These are phyloP conservation scores for Phytopythium mirpurense DNA, from an alignment of 352 stramenopile species.

Conservation along the genomic window DNA sequence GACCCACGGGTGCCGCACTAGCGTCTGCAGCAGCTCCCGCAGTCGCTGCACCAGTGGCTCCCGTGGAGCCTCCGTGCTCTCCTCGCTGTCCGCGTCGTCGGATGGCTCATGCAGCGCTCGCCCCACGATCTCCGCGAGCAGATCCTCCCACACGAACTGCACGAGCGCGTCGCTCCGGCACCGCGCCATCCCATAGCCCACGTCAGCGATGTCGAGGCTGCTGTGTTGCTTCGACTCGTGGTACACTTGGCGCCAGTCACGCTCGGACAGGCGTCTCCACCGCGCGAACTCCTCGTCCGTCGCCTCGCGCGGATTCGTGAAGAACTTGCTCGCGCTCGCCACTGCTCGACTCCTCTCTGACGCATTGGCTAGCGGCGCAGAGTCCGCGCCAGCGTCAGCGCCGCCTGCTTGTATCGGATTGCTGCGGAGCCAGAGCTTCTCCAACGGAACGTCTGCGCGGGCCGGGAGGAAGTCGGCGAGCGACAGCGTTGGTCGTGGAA, in stretches of 20 bases:
- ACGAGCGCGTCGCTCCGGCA: constrained; percentile 36
- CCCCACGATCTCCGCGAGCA: constrained; percentile 31
- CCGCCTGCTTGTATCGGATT: neutral
- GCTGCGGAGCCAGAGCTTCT: constrained; percentile 12
- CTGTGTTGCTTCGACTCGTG: neutral
- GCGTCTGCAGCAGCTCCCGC: constrained; percentile 15
- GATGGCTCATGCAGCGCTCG: neutral
- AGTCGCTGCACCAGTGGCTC: neutral
- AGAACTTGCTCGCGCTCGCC: constrained; percentile 20
- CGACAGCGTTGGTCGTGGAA: constrained; percentile 34
- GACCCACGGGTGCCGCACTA: constrained; percentile 28
- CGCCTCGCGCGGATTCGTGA: constrained; percentile 21
- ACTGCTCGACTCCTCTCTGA: neutral
- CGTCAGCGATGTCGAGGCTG: neutral
- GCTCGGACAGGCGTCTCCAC: constrained; percentile 32
- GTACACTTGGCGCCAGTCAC: constrained; percentile 38
- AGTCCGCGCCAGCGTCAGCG: neutral
- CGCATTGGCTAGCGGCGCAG: too few species aligned
- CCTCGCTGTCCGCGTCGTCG: constrained; percentile 1
- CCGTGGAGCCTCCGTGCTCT: neutral
- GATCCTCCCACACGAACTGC: constrained; percentile 45
- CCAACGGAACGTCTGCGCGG: constrained; percentile 16
- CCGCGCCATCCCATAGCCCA: constrained; percentile 21
- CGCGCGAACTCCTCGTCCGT: constrained; percentile 11
- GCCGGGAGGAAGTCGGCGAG: constrained; percentile 32